A percentile compares a stretch with the other conserved stretches of the same genome.
Conservation (phyloP, 805 yeast species). For the Citeromyces matritensis region DNA sequence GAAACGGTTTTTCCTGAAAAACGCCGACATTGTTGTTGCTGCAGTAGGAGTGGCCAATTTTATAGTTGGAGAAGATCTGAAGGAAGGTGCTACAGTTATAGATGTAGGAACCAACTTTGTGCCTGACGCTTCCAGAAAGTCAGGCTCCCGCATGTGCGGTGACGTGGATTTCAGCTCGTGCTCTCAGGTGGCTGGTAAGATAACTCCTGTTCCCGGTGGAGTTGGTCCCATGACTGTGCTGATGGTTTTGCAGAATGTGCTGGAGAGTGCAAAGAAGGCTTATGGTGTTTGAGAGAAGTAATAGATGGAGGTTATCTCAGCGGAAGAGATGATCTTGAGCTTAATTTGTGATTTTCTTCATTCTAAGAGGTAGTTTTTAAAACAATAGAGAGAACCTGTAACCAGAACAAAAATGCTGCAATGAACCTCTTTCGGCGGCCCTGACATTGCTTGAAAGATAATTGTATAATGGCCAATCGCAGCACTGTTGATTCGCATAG, state of each 20-base stretch:
- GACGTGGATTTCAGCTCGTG: conserved; percentile 80
- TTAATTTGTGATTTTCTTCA: too few relatives aligned
- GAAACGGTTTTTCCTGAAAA: conserved; percentile 27
- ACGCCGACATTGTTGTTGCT: conserved; percentile 81
- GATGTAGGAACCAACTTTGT: conserved; percentile 94
- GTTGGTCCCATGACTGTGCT: conserved; percentile 99
- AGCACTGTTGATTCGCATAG: too few relatives aligned
- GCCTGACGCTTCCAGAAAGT: conserved; percentile 57
- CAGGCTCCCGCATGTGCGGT: conserved; percentile 82
- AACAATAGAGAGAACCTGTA: too few relatives aligned
- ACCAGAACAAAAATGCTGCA: too few relatives aligned
- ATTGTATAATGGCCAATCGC: too few relatives aligned
- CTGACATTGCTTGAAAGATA: too few relatives aligned
- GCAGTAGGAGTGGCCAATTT: conserved; percentile 83
- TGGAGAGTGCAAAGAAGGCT: conserved; percentile 44
- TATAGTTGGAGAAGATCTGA: conserved; percentile 80
- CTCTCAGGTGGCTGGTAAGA: conserved; percentile 40
- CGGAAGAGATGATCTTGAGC: too few relatives aligned
- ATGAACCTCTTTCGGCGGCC: too few relatives aligned
- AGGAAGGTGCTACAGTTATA: conserved; percentile 70
- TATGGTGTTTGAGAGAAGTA: too few relatives aligned
- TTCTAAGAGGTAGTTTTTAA: too few relatives aligned
- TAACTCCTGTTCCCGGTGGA: conserved; percentile 98
- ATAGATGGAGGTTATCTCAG: too few relatives aligned
- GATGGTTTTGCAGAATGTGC: conserved; percentile 77